These are phyloP conservation scores for Grammothele lineata DNA, from an alignment of 768 basidiomycete genomes.

Conservation along the genomic window DNA sequence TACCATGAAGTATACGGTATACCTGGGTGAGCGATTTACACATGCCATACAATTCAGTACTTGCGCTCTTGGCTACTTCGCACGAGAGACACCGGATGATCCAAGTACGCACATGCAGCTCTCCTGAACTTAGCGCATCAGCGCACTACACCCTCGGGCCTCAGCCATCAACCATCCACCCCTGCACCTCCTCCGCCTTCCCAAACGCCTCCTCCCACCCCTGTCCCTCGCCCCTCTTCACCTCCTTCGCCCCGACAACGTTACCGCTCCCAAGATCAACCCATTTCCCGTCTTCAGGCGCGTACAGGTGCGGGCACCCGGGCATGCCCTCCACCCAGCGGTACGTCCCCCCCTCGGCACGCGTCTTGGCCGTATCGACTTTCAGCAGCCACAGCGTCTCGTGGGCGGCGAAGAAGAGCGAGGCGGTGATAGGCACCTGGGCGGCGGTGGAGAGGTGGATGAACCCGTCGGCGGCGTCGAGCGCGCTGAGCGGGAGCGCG, in stretches of 20 bases:
- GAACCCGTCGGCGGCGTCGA: conserved; percentile 42
- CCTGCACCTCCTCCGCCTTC: conserved; percentile 12
- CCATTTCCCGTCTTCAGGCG: conserved; percentile 20
- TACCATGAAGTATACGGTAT: too few species aligned
- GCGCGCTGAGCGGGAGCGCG: conserved; percentile 33
- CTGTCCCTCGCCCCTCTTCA: not conserved
- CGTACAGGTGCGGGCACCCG: conserved; percentile 21
- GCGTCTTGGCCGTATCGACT: conserved; percentile 19
- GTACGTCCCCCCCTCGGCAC: conserved; percentile 18
- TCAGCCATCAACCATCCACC: conserved; percentile 19
- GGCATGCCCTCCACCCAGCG: conserved; percentile 25
- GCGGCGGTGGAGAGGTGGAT: conserved; percentile 40
- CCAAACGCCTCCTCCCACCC: conserved; percentile 21
- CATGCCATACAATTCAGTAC: too few species aligned
- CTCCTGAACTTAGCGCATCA: too few species aligned
- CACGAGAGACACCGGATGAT: too few species aligned
- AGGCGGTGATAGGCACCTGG: conserved; percentile 35
- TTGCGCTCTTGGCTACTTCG: too few species aligned
- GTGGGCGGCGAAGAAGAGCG: conserved; percentile 33
- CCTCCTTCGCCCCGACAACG: conserved; percentile 13
- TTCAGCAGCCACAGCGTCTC: conserved; percentile 24
- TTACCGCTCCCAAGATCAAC: conserved; percentile 18
- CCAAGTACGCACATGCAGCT: too few species aligned
- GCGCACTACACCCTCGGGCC: not conserved
- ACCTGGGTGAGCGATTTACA: too few species aligned